Percentiles rank a stretch among this genome's conserved stretches.
Conservation (phyloP, 345 rosid genomes). For the Abelmoschus esculentus region DNA sequence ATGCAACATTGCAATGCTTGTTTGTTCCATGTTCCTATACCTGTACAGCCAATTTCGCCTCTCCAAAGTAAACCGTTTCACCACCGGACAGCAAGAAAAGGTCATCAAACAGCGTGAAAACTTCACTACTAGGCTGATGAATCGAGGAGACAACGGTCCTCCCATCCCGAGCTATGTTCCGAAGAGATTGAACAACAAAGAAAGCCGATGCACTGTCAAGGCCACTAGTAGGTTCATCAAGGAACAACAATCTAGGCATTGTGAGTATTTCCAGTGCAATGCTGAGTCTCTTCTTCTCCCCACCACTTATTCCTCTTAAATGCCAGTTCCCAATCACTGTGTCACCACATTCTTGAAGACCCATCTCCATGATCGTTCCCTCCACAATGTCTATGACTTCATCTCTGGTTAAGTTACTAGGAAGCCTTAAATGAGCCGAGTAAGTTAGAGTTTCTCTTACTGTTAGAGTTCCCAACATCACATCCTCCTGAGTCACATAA, state of each 20-base stretch:
- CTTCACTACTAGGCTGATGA: conserved; percentile 81
- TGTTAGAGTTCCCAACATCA: conserved; percentile 57
- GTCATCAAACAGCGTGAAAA: conserved; percentile 65
- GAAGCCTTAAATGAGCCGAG: conserved; percentile 65
- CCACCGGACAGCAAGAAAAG: conserved; percentile 64
- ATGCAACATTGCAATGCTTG: neutral
- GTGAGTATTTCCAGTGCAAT: conserved; percentile 69
- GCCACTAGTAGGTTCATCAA: conserved; percentile 72
- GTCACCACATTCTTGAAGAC: conserved; percentile 64
- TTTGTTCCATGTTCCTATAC: conserved; percentile 18
- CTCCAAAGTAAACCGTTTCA: conserved; percentile 64
- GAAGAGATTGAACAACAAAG: conserved; percentile 50
- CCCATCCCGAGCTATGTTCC: conserved; percentile 57
- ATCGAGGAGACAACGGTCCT: conserved; percentile 56
- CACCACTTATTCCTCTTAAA: conserved; percentile 71
- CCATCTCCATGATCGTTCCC: conserved; percentile 50
- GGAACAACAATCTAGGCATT: conserved; percentile 48
- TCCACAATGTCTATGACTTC: conserved; percentile 43
- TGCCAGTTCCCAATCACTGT: conserved; percentile 65
- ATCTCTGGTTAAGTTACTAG: conserved; percentile 31
- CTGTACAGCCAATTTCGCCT: conserved; percentile 57
- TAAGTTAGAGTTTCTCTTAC: conserved; percentile 62
- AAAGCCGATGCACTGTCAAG: conserved; percentile 82
- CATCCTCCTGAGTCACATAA: conserved; percentile 73
- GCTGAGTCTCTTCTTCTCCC: conserved; percentile 70